Conservation (phyloP, 1,139 yeast genomes). For the Diutina pseudorugosa region DNA sequence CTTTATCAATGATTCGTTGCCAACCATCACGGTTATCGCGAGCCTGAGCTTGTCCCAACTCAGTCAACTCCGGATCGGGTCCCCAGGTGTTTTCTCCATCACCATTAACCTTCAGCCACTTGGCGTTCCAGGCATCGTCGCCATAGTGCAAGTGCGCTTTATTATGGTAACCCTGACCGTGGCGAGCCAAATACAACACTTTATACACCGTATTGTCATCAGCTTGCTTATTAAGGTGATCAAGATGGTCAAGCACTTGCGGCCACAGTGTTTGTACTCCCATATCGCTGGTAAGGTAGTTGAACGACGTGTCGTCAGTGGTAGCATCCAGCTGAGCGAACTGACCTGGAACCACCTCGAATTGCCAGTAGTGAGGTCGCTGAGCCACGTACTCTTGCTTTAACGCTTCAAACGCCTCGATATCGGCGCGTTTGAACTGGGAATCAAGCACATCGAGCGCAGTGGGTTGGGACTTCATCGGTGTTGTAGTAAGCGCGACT, state of each 20-base stretch:
- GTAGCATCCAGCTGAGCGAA: conserved; percentile 36
- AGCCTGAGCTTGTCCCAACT: conserved; percentile 38
- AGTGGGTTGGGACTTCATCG: not conserved
- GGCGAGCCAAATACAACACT: conserved; percentile 53
- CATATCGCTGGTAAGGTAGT: conserved; percentile 34
- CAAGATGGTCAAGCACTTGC: conserved; percentile 21
- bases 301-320: conserved; percentile 37
- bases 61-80: conserved; percentile 57
- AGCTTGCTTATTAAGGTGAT: conserved; percentile 23
- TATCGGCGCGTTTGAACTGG: conserved; percentile 6
- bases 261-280: conserved; percentile 39
- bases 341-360: conserved; percentile 33
- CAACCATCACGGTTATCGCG: conserved; percentile 23
- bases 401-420: conserved; percentile 6
- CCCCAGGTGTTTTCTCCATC: conserved; percentile 53
- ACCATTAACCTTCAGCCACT: conserved; percentile 45
- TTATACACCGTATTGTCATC: conserved; percentile 32
- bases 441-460: conserved; percentile 8
- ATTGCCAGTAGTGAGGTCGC: conserved; percentile 19
- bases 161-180: conserved; percentile 73
- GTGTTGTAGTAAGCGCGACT: too few relatives aligned
- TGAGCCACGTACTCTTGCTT: not conserved
- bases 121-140: conserved; percentile 40
- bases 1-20: conserved; percentile 10
- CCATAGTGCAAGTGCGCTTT: conserved; percentile 48